Evolutionary conservation across 306 rosid genomes (phyloP), one percentile per base, ranked within the genome.

Genomic region (Trifolium fragiferum): DNA sequence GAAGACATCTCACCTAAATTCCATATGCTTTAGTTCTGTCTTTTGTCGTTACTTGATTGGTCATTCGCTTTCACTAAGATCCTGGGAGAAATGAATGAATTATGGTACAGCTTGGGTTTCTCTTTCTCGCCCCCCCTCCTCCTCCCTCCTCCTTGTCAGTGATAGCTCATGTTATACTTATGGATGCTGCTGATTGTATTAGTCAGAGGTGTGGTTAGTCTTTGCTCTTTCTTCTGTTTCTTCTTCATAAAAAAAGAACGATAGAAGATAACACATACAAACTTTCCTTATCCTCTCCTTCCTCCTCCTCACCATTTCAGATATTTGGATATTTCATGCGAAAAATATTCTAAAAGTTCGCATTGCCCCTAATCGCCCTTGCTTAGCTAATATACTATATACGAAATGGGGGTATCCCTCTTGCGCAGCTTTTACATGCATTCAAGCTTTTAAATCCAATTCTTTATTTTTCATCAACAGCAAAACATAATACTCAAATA

Each of bases 341-440:
- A 30, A 14, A 50, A 76, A 58, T 53, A 66, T 75, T 64, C 41
- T 66, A 32, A 7, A 54, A 66, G 19, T 66, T 7, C 9, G 35
- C 25, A 49, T 49, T 49, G 21, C 55, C 54, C n/a, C 14, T 46
- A 25, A 49, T n/a, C 2, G 4, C 55, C 54, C n/a, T 66, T 38
- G 27, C 38, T 21, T 6, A 66, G 33, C 72, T 54, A 49, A 44
- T 37, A 13, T 41, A 10, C 4, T 10, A 41, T 10, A 41, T 44
- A 6, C 50, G 13, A 44, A 44, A 44, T 49, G 55, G 10, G 15
- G 19, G 54, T 6, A n/a, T 47, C 54, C 15, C 19, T 47, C 19
- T 47, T 47, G 19, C 19, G 6, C 18, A 15, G 3, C 54, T 15
- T 47, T 47, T 47, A 15, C 2, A 3, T 47, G 27, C 60, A 62